Evolutionary conservation across 768 basidiomycete genomes (phyloP), one percentile per base, ranked within the genome.

Genomic region (Hygrophorus russula): DNA sequence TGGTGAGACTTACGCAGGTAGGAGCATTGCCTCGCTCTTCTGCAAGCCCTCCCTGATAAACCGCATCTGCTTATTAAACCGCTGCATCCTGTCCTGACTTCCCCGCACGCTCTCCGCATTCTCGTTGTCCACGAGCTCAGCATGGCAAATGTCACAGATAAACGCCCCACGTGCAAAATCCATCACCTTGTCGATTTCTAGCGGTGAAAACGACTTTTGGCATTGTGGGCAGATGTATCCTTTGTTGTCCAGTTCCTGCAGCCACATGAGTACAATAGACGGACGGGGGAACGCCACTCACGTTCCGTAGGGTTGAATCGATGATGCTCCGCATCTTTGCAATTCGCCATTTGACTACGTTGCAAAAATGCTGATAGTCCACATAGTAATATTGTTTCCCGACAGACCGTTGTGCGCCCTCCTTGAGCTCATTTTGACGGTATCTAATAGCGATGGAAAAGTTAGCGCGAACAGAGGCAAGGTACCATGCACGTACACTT

Each of bases 341-440:
- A 42, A 98, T 78, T 32, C 93, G 74, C 89, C 94, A 99, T 61
- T 98, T 97, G 62, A 94, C 87, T 36, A 98, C 92, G 61, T 98
- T 92, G 64, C 89, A 92, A 58, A 97, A 93, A 56, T 82, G 78
- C 54, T 90, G 79, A 62, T 94, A 92, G 65, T 99, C 83, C 58
- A 99, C 86, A 64, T 89, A 97, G 68, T 88, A 99, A 68, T 97
- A 99, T 56, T 88, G 83, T 54, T 83, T 81, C 49, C 83, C 84
- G 47, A 85, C 82, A 47, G 85, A 82, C 47, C 93, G 80, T 59
- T 85, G 83, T 35, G 85, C 84, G 41, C 85, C 86, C 58, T 91
- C 88, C 58, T 88, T 87, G 52, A 91, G 75, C 64, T 93, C 90
- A 49, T 91, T 91, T 56, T 91, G 88, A 34, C 88, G 83, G 57